Base-by-base conservation (phyloP, 2,329 filamentous ascomycete species). In the Trichoderma sp. region DNA sequence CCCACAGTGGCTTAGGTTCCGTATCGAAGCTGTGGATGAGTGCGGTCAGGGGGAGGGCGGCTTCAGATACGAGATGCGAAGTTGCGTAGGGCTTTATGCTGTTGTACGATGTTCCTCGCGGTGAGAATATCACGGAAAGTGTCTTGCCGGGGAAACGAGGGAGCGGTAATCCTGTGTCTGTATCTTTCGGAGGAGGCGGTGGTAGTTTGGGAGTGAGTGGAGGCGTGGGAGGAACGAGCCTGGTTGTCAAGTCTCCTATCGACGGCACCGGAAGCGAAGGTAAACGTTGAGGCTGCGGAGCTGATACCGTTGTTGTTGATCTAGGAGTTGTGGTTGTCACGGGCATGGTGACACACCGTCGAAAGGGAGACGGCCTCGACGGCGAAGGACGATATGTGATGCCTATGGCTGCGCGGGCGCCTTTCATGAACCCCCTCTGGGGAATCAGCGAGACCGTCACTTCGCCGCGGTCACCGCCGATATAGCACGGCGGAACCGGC, bases 361-460 rank as follows among this genome's bases (percentile, higher is more conserved):
- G 66, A 34, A 77, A 76, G 15, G 73, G 60, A 39, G 73, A 74
- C 2, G 73, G 74, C 14, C 72, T 72, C 3, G 77, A 78, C 12
- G 80, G 76, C 1, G 91, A 89, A 24, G 91, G 86, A 21, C 87
- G 86, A 78, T 93, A 94, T 1, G 91, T 94, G 75, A 94, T 91
- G 15, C 89, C 91, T 74, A 93, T 86, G 12, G 90, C 91, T 71
- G 88, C 88, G 77, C 92, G 90, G 0, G 92, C 77, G 3, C 87
- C 86, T 8, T 87, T 88, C 4, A 90, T 76, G 76, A 92, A 90
- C 62, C 84, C 80, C 76, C 87, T 89, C 68, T 90, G 88, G 0
- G 87, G 83, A 34, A 93, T 86, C 78, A 89, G 90, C 1, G 90
- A 84, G n/a, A 94, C 84, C 0, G 91, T 93, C n/a, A 93, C 85